phyloP scores from a whole-genome alignment of 1,284 basidiomycete species.

The Golubevia sp. region DNA sequence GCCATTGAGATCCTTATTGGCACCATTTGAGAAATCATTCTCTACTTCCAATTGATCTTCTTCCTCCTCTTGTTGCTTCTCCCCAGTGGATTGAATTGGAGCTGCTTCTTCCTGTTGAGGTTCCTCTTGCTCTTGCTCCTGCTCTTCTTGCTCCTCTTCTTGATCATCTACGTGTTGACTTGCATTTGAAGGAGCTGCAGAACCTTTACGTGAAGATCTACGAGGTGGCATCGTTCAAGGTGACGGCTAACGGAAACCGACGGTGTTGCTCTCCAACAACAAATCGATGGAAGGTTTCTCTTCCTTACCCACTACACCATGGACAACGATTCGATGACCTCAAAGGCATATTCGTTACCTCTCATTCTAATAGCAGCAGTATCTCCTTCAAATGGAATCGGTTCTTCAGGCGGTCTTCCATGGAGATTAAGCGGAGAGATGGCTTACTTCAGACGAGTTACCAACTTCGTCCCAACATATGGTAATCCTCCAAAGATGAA shows the following conservation, averaged over 20 bases:
- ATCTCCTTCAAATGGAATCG: slow-evolving; percentile 85
- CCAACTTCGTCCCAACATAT: slow-evolving; percentile 68
- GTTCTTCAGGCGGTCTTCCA: slow-evolving; percentile 74
- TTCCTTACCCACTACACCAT: slow-evolving; percentile 8
- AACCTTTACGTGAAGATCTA: slow-evolving; percentile 70
- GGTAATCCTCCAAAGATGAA: slow-evolving; percentile 67
- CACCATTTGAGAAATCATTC: not conserved
- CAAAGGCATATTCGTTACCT: slow-evolving; percentile 24
- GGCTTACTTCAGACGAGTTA: slow-evolving; percentile 86
- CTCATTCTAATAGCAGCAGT: slow-evolving; percentile 92
- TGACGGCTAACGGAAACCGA: slow-evolving; percentile 84
- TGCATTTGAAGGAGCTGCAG: slow-evolving; percentile 33
- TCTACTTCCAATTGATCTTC: not conserved
- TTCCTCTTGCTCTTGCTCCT: not conserved
- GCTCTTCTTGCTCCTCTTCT: too few species aligned
- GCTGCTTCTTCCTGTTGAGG: not conserved
- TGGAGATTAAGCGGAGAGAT: slow-evolving; percentile 90
- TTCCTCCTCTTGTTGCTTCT: not conserved
- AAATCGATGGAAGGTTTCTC: not conserved
- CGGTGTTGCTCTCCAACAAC: slow-evolving; percentile 72
- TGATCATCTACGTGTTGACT: not conserved
- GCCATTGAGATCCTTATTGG: not conserved
- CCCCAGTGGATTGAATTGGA: too few species aligned
- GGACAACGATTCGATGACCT: slow-evolving; percentile 13
- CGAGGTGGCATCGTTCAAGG: slow-evolving; percentile 71